Conservation (phyloP, 345 rosid species). For the Combretum micranthum region DNA sequence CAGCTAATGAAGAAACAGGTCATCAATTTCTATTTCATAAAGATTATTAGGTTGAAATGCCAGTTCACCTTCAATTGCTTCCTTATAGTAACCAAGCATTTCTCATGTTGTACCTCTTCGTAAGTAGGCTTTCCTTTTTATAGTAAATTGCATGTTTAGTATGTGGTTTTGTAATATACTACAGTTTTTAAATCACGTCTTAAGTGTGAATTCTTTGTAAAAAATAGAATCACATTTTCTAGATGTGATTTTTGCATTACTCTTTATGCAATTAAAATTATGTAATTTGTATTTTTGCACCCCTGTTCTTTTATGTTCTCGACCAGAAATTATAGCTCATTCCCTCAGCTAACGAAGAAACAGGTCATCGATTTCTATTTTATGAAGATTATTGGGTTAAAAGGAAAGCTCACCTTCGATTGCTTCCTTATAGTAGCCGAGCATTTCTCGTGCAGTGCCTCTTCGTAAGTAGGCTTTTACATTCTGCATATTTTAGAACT, state of each 20-base stretch:
- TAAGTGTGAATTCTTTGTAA: no score
- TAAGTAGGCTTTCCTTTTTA: constrained; percentile 89
- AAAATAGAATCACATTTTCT: no score
- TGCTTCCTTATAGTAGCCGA: constrained; percentile 69
- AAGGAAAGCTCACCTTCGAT: constrained; percentile 50
- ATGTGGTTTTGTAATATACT: no score
- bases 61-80: constrained; percentile 73
- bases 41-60: not conserved
- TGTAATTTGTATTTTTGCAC: no score
- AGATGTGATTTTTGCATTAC: no score
- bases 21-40: no score
- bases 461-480: constrained; percentile 90
- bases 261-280: no score
- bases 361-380: no score
- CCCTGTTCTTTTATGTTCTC: no score
- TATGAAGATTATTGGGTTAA: not conserved
- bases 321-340: not conserved
- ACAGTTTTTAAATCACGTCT: no score
- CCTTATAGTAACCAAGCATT: constrained; percentile 68
- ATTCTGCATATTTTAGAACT: constrained; percentile 32
- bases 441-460: constrained; percentile 96
- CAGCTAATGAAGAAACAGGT: not conserved
- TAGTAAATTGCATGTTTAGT: no score
- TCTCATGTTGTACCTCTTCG: constrained; percentile 97
- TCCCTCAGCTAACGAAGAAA: not conserved